Evolutionary conservation across 306 rosid genomes (phyloP), one percentile per base, ranked within the genome.

Genomic region (Quercus robur): DNA sequence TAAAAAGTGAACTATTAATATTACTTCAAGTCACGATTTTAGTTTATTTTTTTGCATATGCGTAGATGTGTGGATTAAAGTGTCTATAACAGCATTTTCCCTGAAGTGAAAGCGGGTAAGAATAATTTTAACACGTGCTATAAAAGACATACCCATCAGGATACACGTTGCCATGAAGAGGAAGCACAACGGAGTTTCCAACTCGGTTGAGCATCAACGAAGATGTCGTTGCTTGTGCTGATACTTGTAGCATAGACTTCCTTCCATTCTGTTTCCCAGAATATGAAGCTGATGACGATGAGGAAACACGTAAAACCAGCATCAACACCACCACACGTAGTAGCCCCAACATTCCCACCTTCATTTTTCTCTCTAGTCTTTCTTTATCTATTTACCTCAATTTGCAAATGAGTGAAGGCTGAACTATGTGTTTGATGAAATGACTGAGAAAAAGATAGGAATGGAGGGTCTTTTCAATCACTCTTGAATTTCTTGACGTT

Each of bases 161-260:
- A 83, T 85, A 94, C 67, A 94, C 97, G 57, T 94, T 94, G 46
- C 97, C 97, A 21, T 86, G 83, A 81, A 91, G 72, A 0, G 92
- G 92, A 79, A 94, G 63, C 38, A 92, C 87, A 81, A 94, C 11
- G 35, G 97, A 94, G 62, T 97, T 88, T 21, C 92, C 90, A 67
- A 70, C 75, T 74, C 84, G 83, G 28, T 81, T 83, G 62, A 82
- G 56, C 77, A 71, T 77, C 77, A 84, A 77, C 41, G 97, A 75
- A 30, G 93, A 84, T 28, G 84, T 49, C 57, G 86, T 38, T 26
- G 46, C 46, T 12, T 49, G 17, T 13, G 54, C 17, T 49, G 54
- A 1, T 49, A 49, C 17, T 66, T 89, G 82, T 17, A 49, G 61
- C 68, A 80, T 55, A 28, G 90, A 77, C 75, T 86, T 90, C 77